phyloP scores from a whole-genome alignment of 169 alveolate species.

The Eimeria falciformis region DNA sequence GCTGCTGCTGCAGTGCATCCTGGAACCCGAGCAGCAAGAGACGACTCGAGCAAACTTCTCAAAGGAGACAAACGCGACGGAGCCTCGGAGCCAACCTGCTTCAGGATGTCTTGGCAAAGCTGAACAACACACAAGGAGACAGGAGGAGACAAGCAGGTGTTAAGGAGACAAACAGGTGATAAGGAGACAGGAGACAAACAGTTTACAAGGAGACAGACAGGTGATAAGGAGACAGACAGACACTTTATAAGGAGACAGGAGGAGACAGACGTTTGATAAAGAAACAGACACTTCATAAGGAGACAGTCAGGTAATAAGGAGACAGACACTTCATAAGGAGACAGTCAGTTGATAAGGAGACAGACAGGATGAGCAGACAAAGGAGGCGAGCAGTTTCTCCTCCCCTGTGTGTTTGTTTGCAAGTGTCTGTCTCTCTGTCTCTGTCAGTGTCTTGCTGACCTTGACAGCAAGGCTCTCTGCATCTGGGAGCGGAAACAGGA shows the following conservation, averaged over 20 bases:
- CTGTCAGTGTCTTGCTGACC: neutral
- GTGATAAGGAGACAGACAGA: neutral
- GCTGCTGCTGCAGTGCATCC: conserved; percentile 21
- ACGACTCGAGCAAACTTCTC: neutral
- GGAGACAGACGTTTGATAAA: neutral
- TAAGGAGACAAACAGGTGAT: no score
- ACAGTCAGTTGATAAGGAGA: neutral
- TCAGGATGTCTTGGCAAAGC: neutral
- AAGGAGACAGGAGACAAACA: neutral
- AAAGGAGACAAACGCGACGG: neutral
- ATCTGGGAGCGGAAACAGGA: neutral
- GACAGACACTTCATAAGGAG: neutral
- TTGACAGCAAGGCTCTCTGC: neutral
- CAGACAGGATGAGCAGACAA: no score
- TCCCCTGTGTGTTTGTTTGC: neutral
- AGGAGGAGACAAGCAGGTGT: neutral
- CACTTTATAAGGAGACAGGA: neutral
- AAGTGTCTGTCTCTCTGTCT: neutral
- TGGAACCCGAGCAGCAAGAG: neutral
- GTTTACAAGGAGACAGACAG: neutral
- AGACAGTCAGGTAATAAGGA: neutral
- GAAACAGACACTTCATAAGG: neutral
- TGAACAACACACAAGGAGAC: neutral
- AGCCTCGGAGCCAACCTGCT: neutral
- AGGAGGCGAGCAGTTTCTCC: no score